phyloP scores from a whole-genome alignment of 306 rosid genomes.

The Dalbergia cultrata region DNA sequence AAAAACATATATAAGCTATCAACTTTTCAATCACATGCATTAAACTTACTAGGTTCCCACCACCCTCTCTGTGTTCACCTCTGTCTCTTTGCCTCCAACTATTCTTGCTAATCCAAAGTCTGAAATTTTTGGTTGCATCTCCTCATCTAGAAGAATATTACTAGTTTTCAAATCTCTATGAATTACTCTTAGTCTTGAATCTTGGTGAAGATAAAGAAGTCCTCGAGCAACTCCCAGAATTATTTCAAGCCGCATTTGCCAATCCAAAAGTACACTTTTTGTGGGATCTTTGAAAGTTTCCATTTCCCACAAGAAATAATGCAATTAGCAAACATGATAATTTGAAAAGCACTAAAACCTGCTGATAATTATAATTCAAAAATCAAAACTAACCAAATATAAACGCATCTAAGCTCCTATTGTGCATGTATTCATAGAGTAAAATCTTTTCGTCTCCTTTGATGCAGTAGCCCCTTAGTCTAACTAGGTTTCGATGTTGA shows the following conservation, averaged over 20 bases:
- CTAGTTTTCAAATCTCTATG: slow-evolving; percentile 41
- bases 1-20: not conserved
- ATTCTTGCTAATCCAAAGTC: slow-evolving; percentile 40
- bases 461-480: slow-evolving; percentile 55
- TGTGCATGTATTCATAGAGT: slow-evolving; percentile 52
- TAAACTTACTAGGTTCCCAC: slow-evolving; percentile 27
- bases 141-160: slow-evolving; percentile 35
- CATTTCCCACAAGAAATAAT: not conserved
- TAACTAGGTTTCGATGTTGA: slow-evolving; percentile 59
- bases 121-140: slow-evolving; percentile 35
- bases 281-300: slow-evolving; percentile 40
- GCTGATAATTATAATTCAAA: not conserved
- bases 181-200: slow-evolving; percentile 21
- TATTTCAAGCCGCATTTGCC: slow-evolving; percentile 57
- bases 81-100: slow-evolving; percentile 28
- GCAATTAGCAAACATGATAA: not conserved
- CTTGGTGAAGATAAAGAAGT: slow-evolving; percentile 40
- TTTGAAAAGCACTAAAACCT: not conserved
- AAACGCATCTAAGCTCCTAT: slow-evolving; percentile 53
- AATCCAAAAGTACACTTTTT: slow-evolving; percentile 35
- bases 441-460: slow-evolving; percentile 52
- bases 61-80: not conserved
- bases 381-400: slow-evolving; percentile 48
- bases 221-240: slow-evolving; percentile 46
- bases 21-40: not conserved